These are phyloP conservation scores for Anacardium occidentale DNA, from an alignment of 345 rosid genomes.

Conservation along the genomic window DNA sequence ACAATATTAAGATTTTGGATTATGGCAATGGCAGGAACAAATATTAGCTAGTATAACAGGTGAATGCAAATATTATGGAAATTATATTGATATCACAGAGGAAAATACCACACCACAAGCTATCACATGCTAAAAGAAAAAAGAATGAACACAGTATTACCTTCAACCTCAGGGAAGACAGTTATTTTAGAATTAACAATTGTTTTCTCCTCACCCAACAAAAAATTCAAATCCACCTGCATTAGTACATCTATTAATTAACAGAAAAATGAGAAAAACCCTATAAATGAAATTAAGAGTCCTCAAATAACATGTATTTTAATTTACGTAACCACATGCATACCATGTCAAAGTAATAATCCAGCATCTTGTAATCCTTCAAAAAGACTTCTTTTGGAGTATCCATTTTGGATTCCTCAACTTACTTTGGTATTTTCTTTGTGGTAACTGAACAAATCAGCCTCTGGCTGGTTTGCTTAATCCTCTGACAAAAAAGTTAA, in stretches of 20 bases:
- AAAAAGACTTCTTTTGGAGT: constrained; percentile 85
- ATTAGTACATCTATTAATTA: constrained; percentile 14
- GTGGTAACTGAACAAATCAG: constrained; percentile 78
- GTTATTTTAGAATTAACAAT: constrained; percentile 78
- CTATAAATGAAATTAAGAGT: neutral
- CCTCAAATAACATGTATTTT: neutral
- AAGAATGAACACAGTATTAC: constrained; percentile 31
- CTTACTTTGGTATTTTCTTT: constrained; percentile 52
- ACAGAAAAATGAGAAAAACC: constrained; percentile 18
- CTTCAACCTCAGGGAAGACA: constrained; percentile 74
- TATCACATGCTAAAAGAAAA: constrained; percentile 5
- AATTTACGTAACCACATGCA: constrained; percentile 2
- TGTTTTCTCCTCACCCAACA: constrained; percentile 91
- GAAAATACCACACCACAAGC: neutral
- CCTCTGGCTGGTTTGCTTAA: constrained; percentile 47
- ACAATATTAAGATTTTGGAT: neutral
- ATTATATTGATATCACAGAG: neutral
- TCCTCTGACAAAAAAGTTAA: constrained; percentile 47
- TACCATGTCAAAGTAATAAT: constrained; percentile 88
- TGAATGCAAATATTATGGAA: neutral
- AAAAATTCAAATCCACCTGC: constrained; percentile 84
- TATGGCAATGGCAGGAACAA: constrained; percentile 2
- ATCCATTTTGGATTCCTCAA: constrained; percentile 73
- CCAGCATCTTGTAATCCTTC: constrained; percentile 90
- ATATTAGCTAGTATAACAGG: neutral